Evolutionary conservation across 345 rosid genomes (phyloP), one percentile per base, ranked within the genome.

Genomic region (Clausena lansium): DNA sequence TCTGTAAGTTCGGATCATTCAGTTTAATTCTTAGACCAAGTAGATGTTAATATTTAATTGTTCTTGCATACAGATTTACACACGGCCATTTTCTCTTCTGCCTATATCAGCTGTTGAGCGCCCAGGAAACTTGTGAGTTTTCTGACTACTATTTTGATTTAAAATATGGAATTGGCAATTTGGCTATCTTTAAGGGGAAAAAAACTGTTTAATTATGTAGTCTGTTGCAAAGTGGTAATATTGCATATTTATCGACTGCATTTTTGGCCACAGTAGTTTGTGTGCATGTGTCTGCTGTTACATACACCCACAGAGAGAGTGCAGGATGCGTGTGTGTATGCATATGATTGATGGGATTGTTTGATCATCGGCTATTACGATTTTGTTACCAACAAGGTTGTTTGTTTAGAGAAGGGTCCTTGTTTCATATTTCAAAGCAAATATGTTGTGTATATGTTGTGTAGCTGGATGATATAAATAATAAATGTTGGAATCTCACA

Each of bases 111-210:
- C 92, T 36, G 94, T 94, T 65, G 94, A 94, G 81, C 81, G 77
- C 74, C 97, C 97, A 28, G 98, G 98, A 84, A 94, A 94, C 81
- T 70, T 85, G 97, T 92, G 87, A 88, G 98, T 85, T 57, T 61
- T 77, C 58, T 20, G 10, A 38, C 35, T 50, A 62, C 77, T 10
- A 61, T 6, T 77, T 77, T 58, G 0, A 30, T 25, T 64, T 55
- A 7, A 14, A 39, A 6, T 76, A 19, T 45, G 30, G 61, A 60
- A 55, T n/a, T 54, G 36, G 47, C 13, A 14, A 52, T 25, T 50
- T 38, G 50, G 47, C n/a, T 52, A 58, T 47, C 66, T 74, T 36
- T 20, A 27, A 75, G n/a, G 9, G 3, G 11, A 9, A 41, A 41
- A 10, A 41, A 38, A 20, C 47, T n/a, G 33, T 57, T 58, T 24